A percentile compares a stretch with the other conserved stretches of the same genome.
Conservation (phyloP, 331 rosid species). For the Acacia concinna region DNA sequence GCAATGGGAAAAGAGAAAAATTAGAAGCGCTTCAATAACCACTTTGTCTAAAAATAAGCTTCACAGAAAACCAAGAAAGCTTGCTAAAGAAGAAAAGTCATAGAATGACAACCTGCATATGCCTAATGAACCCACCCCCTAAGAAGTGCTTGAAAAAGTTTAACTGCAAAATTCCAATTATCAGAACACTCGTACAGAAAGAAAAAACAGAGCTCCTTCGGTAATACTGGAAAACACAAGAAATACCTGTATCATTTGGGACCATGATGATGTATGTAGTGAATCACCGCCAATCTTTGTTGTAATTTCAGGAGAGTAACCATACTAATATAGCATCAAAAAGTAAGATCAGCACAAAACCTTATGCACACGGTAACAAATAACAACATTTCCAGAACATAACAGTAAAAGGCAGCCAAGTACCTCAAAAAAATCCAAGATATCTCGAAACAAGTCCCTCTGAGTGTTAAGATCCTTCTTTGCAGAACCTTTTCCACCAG, state of each 20-base stretch:
- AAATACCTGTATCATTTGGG: conserved; percentile 69
- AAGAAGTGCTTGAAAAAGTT: conserved; percentile 75
- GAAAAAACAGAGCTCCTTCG: neutral
- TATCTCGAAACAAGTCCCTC: conserved; percentile 72
- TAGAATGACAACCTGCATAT: conserved; percentile 73
- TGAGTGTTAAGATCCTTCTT: conserved; percentile 84
- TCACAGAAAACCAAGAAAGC: conserved; percentile 7
- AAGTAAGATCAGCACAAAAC: conserved; percentile 19
- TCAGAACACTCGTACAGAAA: neutral
- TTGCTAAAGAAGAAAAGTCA: conserved; percentile 3
- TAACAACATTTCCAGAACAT: neutral
- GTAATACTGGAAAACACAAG: neutral
- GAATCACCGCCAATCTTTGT: conserved; percentile 74
- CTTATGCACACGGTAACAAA: neutral
- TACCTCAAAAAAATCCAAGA: conserved; percentile 73
- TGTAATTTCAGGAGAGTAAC: conserved; percentile 64
- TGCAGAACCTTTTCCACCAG: conserved; percentile 85
- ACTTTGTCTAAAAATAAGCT: neutral
- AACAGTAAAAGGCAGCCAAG: neutral
- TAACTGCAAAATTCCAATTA: conserved; percentile 50
- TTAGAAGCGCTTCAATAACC: neutral
- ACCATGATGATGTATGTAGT: conserved; percentile 72
- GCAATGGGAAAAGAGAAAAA: neutral
- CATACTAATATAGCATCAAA: conserved; percentile 48
- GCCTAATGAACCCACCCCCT: conserved; percentile 86